Evolutionary conservation across 2,329 filamentous ascomycete species (phyloP).

Genomic region (Penicillium janthinellum): DNA sequence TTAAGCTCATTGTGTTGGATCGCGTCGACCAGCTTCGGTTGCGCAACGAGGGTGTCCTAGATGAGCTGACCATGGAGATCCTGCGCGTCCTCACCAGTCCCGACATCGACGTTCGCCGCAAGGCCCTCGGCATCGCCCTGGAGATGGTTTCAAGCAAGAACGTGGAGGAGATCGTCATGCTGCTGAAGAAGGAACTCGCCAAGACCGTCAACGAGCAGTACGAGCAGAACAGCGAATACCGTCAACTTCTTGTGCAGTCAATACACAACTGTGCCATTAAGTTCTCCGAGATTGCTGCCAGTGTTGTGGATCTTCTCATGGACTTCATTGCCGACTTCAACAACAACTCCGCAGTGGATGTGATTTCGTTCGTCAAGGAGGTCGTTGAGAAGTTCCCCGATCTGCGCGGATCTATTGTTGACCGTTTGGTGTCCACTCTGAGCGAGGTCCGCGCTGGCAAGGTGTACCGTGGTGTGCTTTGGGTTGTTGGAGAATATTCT

Average conservation of each 20-base stretch:
- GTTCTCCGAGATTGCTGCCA: conserved; percentile 96
- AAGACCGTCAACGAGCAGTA: conserved; percentile 99
- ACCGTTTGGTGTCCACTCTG: conserved; percentile 84
- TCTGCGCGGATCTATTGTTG: conserved; percentile 82
- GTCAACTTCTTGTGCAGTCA: conserved; percentile 90
- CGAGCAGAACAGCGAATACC: conserved; percentile 93
- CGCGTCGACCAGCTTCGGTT: conserved; percentile 84
- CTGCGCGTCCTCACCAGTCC: conserved; percentile 91
- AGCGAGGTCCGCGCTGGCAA: conserved; percentile 94
- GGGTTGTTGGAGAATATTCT: conserved; percentile 98
- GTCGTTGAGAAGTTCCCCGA: conserved; percentile 97
- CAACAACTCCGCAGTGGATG: conserved; percentile 93
- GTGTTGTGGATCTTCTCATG: conserved; percentile 95
- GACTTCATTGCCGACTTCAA: conserved; percentile 99
- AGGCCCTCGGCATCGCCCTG: conserved; percentile 84
- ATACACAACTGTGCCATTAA: conserved; percentile 99
- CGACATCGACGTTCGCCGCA: conserved; percentile 92
- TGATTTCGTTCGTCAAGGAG: conserved; percentile 98
- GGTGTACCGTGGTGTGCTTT: conserved; percentile 93
- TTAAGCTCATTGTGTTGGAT: conserved; percentile 96
- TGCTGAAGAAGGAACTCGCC: conserved; percentile 94
- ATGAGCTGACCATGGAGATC: conserved; percentile 96
- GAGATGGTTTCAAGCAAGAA: conserved; percentile 99
- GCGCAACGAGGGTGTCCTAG: conserved; percentile 86
- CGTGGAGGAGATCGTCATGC: conserved; percentile 92